phyloP scores from a whole-genome alignment of 441 rosid genomes.

The Biscutella laevigata region DNA sequence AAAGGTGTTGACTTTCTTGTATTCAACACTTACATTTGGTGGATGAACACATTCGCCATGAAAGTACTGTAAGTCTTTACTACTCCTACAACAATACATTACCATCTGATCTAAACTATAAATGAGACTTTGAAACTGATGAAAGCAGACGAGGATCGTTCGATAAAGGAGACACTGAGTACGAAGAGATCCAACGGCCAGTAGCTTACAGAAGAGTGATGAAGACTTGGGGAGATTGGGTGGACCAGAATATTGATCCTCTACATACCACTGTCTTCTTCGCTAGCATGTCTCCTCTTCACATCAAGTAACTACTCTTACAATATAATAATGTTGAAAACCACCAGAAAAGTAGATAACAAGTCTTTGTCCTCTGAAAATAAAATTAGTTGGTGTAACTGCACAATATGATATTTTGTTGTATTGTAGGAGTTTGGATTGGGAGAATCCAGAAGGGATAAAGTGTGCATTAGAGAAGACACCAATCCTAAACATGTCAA shows the following conservation, averaged over 20 bases:
- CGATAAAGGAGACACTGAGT: slow-evolving; percentile 59
- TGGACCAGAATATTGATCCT: slow-evolving; percentile 58
- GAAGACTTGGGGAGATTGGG: slow-evolving; percentile 83
- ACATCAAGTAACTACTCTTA: slow-evolving; percentile 72
- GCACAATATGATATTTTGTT: not conserved
- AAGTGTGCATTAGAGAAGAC: slow-evolving; percentile 65
- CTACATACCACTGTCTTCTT: slow-evolving; percentile 68
- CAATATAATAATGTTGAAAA: not conserved
- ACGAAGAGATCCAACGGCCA: slow-evolving; percentile 71
- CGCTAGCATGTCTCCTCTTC: slow-evolving; percentile 85
- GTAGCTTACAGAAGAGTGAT: slow-evolving; percentile 55
- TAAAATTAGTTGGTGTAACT: slow-evolving; percentile 28
- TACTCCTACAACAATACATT: too few species aligned
- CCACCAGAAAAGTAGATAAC: slow-evolving; percentile 13
- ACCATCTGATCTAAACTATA: not conserved
- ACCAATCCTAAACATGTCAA: slow-evolving; percentile 49
- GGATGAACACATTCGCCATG: slow-evolving; percentile 89
- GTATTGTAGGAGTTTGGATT: slow-evolving; percentile 56
- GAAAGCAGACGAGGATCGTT: slow-evolving; percentile 66
- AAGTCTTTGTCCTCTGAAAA: slow-evolving; percentile 10
- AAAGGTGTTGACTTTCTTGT: slow-evolving; percentile 66
- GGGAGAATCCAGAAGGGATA: slow-evolving; percentile 72
- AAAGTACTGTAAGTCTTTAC: slow-evolving; percentile 55
- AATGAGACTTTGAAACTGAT: not conserved
- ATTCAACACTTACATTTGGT: slow-evolving; percentile 93